Base-by-base conservation (phyloP, 1,284 basidiomycete species). In the Fomitopsis schrenkii region DNA sequence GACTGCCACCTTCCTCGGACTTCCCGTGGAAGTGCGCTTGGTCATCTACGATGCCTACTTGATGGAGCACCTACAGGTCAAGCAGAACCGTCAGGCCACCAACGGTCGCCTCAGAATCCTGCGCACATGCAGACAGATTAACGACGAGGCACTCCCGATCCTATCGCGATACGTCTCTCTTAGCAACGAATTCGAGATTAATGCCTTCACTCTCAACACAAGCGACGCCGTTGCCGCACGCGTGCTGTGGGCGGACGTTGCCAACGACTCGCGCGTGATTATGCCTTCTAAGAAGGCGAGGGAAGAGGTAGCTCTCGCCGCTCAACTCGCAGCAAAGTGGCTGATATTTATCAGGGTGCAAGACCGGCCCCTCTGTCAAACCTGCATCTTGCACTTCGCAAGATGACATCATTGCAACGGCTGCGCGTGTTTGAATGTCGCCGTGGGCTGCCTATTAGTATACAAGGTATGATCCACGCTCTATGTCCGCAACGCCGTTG, bases 351-450 rank as follows among this genome's bases (percentile, higher is more conserved):
- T 17, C 17, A 46, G 44, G 28, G 61, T 57, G 64, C 67, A 59
- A 59, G 28, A 50, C 17, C 67, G 40, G 14, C 38, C 8, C 75
- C 60, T 58, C 60, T 75, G 36, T 80, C 79, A 41, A 69, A 70
- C 58, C 65, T 79, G 26, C 68, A 76, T 62, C 62, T 70, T 42
- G 75, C 69, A 7, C 70, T 80, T 22, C 62, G 65, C 44, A 72
- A 66, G 60, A 66, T 79, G 65, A 57, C 71, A 33, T 67, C 63
- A 56, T 64, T 81, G 44, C 64, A 67, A 40, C 69, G 60, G 38
- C 59, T 80, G 17, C 73, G 78, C 44, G 77, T 79, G 35, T 81
- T 80, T 65, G 70, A 77, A 54, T 72, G 70, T 59, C 63, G 66
- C 50, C 71, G 69, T 55, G 70, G 72, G 17, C 58, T 71, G 28